Evolutionary conservation across 1,139 yeast species (phyloP).

Genomic region (Zygosaccharomyces pseudobailii): DNA sequence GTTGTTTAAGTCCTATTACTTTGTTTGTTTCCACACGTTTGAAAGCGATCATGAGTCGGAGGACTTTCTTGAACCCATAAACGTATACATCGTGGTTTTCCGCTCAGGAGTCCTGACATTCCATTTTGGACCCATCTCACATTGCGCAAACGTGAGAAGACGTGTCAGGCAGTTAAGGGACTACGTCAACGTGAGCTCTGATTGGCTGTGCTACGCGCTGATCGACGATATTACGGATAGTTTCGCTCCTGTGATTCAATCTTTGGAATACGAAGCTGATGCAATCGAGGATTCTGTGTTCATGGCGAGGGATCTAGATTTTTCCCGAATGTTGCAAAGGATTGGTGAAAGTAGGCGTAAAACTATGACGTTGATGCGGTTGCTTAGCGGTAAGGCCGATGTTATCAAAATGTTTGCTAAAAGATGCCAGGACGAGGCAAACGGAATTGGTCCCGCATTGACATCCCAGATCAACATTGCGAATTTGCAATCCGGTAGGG

Average conservation of each 20-base stretch:
- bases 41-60: slow-evolving; percentile 72
- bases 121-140: slow-evolving; percentile 77
- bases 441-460: slow-evolving; percentile 36
- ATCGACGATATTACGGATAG: slow-evolving; percentile 94
- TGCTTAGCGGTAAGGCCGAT: slow-evolving; percentile 91
- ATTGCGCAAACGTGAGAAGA: slow-evolving; percentile 83
- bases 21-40: slow-evolving; percentile 79
- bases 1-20: slow-evolving; percentile 66
- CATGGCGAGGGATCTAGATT: slow-evolving; percentile 57
- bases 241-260: slow-evolving; percentile 84
- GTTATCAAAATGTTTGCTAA: slow-evolving; percentile 97
- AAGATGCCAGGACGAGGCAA: slow-evolving; percentile 71
- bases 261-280: slow-evolving; percentile 86
- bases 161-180: slow-evolving; percentile 88
- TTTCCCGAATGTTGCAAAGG: slow-evolving; percentile 65
- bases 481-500: slow-evolving; percentile 25
- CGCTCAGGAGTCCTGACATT: slow-evolving; percentile 78
- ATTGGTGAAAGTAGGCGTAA: slow-evolving; percentile 87
- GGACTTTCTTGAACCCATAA: slow-evolving; percentile 80
- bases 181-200: slow-evolving; percentile 81
- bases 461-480: slow-evolving; percentile 38
- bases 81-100: slow-evolving; percentile 84
- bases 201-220: slow-evolving; percentile 90
- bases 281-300: slow-evolving; percentile 83
- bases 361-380: slow-evolving; percentile 88